These are phyloP conservation scores for Boletus tylopilopsis DNA, from an alignment of 768 basidiomycete species.

Conservation along the genomic window DNA sequence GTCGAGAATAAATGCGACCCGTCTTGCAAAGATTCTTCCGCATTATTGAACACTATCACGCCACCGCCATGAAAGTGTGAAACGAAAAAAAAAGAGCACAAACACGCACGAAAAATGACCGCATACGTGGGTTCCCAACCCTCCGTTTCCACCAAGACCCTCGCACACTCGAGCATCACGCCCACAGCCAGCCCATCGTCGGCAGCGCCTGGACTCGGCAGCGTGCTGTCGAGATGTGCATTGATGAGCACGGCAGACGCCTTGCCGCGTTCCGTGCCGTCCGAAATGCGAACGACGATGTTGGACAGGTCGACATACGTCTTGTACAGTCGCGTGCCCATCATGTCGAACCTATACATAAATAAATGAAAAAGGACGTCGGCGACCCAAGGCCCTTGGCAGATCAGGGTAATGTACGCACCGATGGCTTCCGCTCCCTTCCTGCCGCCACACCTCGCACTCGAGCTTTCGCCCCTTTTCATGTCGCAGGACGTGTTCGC, in stretches of 20 bases:
- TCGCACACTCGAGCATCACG: conserved; percentile 85
- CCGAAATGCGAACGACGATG: conserved; percentile 81
- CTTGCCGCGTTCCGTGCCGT: conserved; percentile 68
- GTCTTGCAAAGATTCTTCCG: conserved; percentile 93
- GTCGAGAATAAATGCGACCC: conserved; percentile 92
- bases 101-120: conserved; percentile 72
- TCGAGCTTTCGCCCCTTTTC: conserved; percentile 56
- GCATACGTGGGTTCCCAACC: conserved; percentile 72
- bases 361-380: too few species aligned
- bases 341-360: conserved; percentile 98
- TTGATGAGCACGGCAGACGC: conserved; percentile 85
- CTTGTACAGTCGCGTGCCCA: conserved; percentile 79
- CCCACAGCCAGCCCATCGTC: conserved; percentile 89
- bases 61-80: background rate
- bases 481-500: conserved; percentile 49
- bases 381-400: too few species aligned
- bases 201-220: conserved; percentile 85
- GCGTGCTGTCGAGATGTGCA: conserved; percentile 83
- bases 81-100: background rate
- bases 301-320: conserved; percentile 86
- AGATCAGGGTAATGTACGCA: too few species aligned
- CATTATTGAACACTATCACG: conserved; percentile 83
- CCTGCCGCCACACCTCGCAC: conserved; percentile 90
- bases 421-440: conserved; percentile 86
- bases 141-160: conserved; percentile 66